Evolutionary conservation across 257 asterid species (phyloP), one percentile per base, ranked within the genome.

Genomic region (Nyctanthes arbortristis): DNA sequence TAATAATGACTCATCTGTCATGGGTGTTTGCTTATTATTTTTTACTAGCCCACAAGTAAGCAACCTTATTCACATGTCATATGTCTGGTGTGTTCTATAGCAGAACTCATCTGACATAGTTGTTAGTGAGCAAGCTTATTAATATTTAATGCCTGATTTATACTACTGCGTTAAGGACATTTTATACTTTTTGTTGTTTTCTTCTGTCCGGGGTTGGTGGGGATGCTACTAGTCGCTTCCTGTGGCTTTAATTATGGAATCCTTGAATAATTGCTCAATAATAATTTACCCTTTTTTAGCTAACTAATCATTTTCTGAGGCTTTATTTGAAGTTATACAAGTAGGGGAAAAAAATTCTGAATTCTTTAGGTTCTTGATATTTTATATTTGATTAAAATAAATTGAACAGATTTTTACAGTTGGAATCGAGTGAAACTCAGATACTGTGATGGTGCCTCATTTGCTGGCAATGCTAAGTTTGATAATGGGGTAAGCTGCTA

Each of bases 371-470:
- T 47, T 40, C 27, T 61, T 12, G 40, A 28, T 61, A 30, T 27
- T 66, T n/a, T 54, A 49, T 30, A 72, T 66, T 49, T 68, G 36
- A 10, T 77, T 68, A 16, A 40, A n/a, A 37, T 33, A 22, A 66
- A 79, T 34, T 22, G 60, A 61, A 70, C 90, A 93, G 98, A 93
- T 84, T 93, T 93, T 71, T 93, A 93, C 86, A 90, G 89, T 63
- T 90, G 98, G 98, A 93, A 93, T 78, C 85, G 98, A 2, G 97
- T 93, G 29, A 93, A 93, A 85, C 79, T 93, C 70, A 84, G 98
- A 74, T 93, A 93, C 70, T 93, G 97, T 58, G 98, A 93, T 74
- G 98, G 98, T 36, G 98, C 97, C 66, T 93, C 98, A 8, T 93
- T 93, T 67, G 85, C 91, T 25, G 98, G 98, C 6, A 97, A 93